Evolutionary conservation across 148 eudicot species (phyloP), one percentile per base, ranked within the genome.

Genomic region (Chenopodium album): DNA sequence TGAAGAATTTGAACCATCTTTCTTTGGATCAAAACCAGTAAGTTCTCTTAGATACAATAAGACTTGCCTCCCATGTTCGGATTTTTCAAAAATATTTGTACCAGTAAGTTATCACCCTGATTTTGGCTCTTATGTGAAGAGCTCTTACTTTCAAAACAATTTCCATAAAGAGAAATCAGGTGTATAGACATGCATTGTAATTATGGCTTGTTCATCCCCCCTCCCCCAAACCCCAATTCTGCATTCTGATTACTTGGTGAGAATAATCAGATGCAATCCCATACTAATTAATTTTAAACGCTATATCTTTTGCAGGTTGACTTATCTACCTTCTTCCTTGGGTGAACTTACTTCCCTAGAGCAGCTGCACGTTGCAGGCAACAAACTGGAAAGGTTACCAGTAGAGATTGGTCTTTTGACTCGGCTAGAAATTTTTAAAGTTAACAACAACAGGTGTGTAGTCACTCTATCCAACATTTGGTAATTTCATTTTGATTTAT

Each of bases 11-110:
- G 23, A 78, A 84, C 44, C 78, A 86, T 85, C 86, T 96, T 54
- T 92, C 98, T 66, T 71, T 94, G 84, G 88, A 83, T 85, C 91
- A 92, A 59, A 96, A 96, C 82, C 85, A 86, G 99, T 96, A 87
- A 80, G 98, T 85, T 17, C 32, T 82, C 50, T 28, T 28, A n/a
- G 56, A 44, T 12, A 54, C 44, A 32, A 28, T 56, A 56, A 56
- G 16, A 56, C 60, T 56, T 56, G 62, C 62, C 62, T 17, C 22
- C 62, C 62, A 56, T 56, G 22, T 56, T 56, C 1, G 7, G 62
- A 56, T 56, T 50, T 11, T 0, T 11, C 11, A 10, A 50, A 2
- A 48, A 12, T 11, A 50, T 5, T 41, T 50, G 52, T 48, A 48
- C 54, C 12, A 0, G 54, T 50, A 6, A 17, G 65, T 29, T 71